These are phyloP conservation scores for Plicaturopsis crispa DNA, from an alignment of 768 basidiomycete genomes.

Conservation along the genomic window DNA sequence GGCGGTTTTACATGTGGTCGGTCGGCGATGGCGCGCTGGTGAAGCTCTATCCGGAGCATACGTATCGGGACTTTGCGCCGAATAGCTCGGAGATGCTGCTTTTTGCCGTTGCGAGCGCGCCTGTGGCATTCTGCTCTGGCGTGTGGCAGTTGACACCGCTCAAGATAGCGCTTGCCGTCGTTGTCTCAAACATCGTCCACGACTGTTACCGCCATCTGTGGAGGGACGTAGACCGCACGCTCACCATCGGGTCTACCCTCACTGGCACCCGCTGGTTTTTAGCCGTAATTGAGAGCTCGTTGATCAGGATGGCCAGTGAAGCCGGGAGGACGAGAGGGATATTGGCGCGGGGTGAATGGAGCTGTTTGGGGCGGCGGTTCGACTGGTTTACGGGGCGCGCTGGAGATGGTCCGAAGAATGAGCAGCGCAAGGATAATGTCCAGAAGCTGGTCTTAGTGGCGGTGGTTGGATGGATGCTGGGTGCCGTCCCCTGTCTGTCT, in stretches of 20 bases:
- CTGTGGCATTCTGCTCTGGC: slow-evolving; percentile 9
- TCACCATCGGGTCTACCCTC: slow-evolving; percentile 25
- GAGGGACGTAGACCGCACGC: slow-evolving; percentile 28
- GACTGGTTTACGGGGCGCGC: slow-evolving; percentile 46
- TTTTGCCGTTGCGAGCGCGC: slow-evolving; percentile 14
- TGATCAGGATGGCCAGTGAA: slow-evolving; percentile 46
- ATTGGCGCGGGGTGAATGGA: slow-evolving; percentile 33
- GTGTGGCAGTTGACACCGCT: slow-evolving; percentile 12
- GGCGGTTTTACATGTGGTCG: slow-evolving; percentile 52
- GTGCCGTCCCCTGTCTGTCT: too few species aligned
- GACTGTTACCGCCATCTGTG: slow-evolving; percentile 43
- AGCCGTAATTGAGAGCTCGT: slow-evolving; percentile 40
- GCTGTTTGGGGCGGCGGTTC: slow-evolving; percentile 33
- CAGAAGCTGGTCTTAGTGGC: slow-evolving; percentile 17
- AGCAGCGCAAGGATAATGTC: slow-evolving; percentile 35
- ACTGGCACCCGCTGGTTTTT: slow-evolving; percentile 26
- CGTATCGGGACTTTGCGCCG: slow-evolving; percentile 37
- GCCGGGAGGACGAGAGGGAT: slow-evolving; percentile 38
- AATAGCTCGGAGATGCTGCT: slow-evolving; percentile 42
- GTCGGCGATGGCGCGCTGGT: slow-evolving; percentile 48
- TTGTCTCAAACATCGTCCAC: slow-evolving; percentile 35
- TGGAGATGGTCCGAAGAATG: slow-evolving; percentile 30
- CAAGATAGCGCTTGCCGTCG: slow-evolving; percentile 17
- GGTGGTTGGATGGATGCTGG: too few species aligned
- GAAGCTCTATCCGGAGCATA: slow-evolving; percentile 36